Base-by-base conservation (phyloP, 108 stramenopile species). In the Fragilaria crotonensis region DNA sequence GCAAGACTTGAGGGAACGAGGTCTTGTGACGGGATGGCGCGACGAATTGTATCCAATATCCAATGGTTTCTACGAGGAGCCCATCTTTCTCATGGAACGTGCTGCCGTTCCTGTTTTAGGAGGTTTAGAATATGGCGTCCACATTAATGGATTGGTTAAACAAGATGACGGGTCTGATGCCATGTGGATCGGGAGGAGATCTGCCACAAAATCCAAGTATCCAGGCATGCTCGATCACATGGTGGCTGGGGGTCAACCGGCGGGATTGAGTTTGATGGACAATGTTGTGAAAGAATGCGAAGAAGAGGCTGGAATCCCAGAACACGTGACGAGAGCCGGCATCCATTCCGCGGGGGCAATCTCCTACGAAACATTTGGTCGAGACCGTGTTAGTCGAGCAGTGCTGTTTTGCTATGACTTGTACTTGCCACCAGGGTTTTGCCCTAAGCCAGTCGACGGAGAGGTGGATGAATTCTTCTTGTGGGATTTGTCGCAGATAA, bases 191-290 rank as follows among this genome's bases (percentile, higher is more conserved):
- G 95, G 73, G 21, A 62, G 80, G 48, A 61, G 95, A 45, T 85
- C 92, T 2, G 63, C 65, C n/a, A 64, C 64, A 22, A 96, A 96
- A 61, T 75, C 73, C 5, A 91, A 85, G 36, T 96, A 66, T 62
- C 89, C 91, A 1, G 81, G 87, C 22, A 85, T 84, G 79, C 63
- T 93, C 52, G 95, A 96, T 78, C 95, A 96, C 54, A 71, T 96
- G 48, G 92, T 86, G 4, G 95, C 95, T 7, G 95, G 95, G 9
- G 90, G 88, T 19, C 84, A 86, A 57, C 89, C 92, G 21, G 70
- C 81, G 21, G 91, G 89, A 0, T 51, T 90, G 11, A 55, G 72
- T n/a, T 57, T 87, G 11, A 68, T 88, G 60, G 95, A 94, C 32
- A 90, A 93, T 72, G 89, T 89, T 5, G 53, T 93, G 22, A 90